Evolutionary conservation across 2,329 filamentous ascomycete genomes (phyloP).

Genomic region (Myriosclerotinia curreyana): DNA sequence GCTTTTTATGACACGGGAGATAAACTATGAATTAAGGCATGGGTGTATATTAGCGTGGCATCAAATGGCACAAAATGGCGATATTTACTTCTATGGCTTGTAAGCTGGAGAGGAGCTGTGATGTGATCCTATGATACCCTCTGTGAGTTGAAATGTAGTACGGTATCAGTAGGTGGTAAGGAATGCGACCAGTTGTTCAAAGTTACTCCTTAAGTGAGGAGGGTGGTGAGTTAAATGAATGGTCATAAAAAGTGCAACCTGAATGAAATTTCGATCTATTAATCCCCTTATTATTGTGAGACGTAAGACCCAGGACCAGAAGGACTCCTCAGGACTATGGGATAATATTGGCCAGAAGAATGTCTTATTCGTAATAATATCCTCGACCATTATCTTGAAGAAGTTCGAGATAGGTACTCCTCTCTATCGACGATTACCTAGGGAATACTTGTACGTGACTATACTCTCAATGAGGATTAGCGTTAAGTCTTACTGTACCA

Average conservation of each 20-base stretch:
- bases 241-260: background rate
- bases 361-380: too few species aligned
- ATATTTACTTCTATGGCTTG: conserved; percentile 10
- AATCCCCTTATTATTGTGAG: too few species aligned
- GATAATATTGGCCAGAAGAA: too few species aligned
- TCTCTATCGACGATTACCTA: too few species aligned
- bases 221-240: background rate
- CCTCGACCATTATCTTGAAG: too few species aligned
- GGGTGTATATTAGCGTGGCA: conserved; percentile 38
- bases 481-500: background rate
- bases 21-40: conserved; percentile 23
- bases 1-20: conserved; percentile 20
- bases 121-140: background rate
- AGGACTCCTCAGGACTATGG: too few species aligned
- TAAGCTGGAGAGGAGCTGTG: background rate
- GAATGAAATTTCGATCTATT: background rate
- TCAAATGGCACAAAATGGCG: conserved; percentile 26
- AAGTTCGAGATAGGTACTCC: too few species aligned
- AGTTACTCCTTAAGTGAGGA: background rate
- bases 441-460: too few species aligned
- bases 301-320: too few species aligned
- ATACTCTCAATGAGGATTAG: background rate
- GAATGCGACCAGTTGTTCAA: background rate
- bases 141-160: background rate
- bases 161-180: background rate